Evolutionary conservation across 1,284 basidiomycete species (phyloP).

Genomic region (Somion occarium): DNA sequence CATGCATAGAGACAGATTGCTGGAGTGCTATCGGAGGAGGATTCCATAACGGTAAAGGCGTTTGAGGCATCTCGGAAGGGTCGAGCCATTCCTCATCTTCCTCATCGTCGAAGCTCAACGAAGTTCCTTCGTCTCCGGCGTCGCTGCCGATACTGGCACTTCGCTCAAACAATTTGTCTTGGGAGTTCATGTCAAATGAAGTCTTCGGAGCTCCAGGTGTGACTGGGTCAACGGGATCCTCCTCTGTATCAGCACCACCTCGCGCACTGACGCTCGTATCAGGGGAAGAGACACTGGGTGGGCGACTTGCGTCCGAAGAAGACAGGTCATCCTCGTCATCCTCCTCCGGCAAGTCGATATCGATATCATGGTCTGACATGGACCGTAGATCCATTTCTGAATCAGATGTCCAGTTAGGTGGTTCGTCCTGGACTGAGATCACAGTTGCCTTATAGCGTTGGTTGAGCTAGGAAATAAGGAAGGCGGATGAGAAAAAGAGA

Average conservation of each 20-base stretch:
- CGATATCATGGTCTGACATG: constrained; percentile 69
- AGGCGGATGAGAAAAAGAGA: background rate
- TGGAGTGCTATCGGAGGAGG: constrained; percentile 6
- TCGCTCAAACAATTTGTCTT: constrained; percentile 16
- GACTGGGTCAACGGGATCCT: constrained; percentile 60
- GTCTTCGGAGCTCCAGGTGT: constrained; percentile 52
- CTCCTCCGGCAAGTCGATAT: constrained; percentile 38
- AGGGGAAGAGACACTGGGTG: constrained; percentile 20
- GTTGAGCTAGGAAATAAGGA: constrained; percentile 29
- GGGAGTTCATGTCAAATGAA: constrained; percentile 34
- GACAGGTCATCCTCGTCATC: constrained; percentile 30
- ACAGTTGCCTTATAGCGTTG: constrained; percentile 66
- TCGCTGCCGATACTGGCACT: constrained; percentile 17
- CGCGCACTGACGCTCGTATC: constrained; percentile 18
- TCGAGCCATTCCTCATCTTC: constrained; percentile 71
- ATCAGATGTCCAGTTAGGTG: constrained; percentile 74
- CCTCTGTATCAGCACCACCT: constrained; percentile 50
- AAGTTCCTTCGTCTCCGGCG: constrained; percentile 6
- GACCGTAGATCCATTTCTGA: constrained; percentile 78
- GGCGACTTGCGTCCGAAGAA: constrained; percentile 34
- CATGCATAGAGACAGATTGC: constrained; percentile 11
- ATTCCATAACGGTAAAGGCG: constrained; percentile 19
- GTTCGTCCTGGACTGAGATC: constrained; percentile 82
- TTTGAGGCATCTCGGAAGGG: constrained; percentile 35
- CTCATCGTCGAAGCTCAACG: constrained; percentile 34